A percentile compares a stretch with the other conserved stretches of the same genome.
Evolutionary conservation across 805 yeast genomes (phyloP).

Genomic region (Peterozyma toletana): DNA sequence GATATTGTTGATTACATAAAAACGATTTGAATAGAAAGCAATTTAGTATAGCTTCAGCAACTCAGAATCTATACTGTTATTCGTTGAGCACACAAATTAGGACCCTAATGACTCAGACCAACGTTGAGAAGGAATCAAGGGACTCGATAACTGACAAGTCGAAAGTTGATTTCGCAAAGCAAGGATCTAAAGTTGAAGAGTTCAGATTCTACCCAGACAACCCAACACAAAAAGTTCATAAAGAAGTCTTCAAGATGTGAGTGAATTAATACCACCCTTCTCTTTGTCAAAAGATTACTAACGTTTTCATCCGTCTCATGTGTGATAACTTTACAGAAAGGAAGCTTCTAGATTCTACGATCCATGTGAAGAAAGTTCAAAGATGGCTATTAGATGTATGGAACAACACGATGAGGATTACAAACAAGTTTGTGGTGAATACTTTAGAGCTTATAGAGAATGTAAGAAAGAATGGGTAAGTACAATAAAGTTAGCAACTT

Average conservation of each 20-base stretch:
- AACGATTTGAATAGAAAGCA: not conserved
- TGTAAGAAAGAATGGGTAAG: slow-evolving; percentile 74
- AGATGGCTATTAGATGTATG: slow-evolving; percentile 80
- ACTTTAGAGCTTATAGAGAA: slow-evolving; percentile 88
- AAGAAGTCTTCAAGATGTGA: slow-evolving; percentile 51
- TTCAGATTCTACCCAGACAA: slow-evolving; percentile 80
- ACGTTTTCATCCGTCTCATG: slow-evolving; percentile 24
- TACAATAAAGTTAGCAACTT: slow-evolving; percentile 9
- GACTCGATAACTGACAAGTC: slow-evolving; percentile 24
- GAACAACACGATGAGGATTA: slow-evolving; percentile 70
- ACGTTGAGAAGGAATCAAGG: slow-evolving; percentile 2
- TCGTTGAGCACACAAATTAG: no score
- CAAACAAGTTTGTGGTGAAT: slow-evolving; percentile 62
- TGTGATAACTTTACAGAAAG: not conserved
- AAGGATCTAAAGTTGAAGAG: slow-evolving; percentile 39
- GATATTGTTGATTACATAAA: not conserved
- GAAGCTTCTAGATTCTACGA: slow-evolving; percentile 82
- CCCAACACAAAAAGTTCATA: slow-evolving; percentile 68
- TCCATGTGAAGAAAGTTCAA: slow-evolving; percentile 87
- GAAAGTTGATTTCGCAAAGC: slow-evolving; percentile 46
- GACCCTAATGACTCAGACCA: no score
- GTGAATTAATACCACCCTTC: not conserved
- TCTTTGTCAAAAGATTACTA: not conserved
- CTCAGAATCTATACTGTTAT: not conserved
- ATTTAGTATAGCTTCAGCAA: not conserved